Evolutionary conservation across 148 eudicot species (phyloP).

Genomic region (Polygonum maritimum): DNA sequence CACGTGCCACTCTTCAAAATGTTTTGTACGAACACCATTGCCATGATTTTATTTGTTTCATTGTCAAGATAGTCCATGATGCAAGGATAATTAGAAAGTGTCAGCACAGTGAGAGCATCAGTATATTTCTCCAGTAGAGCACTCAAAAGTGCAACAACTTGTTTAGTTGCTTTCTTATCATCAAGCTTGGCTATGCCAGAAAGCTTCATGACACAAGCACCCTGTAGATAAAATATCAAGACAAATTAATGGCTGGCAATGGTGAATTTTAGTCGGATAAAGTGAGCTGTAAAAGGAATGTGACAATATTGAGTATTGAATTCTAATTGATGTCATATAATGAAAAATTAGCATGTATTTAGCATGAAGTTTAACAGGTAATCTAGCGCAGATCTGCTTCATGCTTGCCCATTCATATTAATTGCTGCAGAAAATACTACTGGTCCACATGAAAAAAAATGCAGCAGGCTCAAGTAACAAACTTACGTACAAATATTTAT

Average conservation of each 20-base stretch:
- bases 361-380: not conserved
- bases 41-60: conserved; percentile 91
- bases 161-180: conserved; percentile 88
- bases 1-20: conserved; percentile 66
- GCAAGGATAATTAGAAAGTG: conserved; percentile 93
- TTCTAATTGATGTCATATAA: not conserved
- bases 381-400: not conserved
- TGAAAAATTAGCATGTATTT: not conserved
- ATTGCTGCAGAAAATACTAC: not conserved
- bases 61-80: conserved; percentile 95
- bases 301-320: not conserved
- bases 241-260: not conserved
- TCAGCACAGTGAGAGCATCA: conserved; percentile 81
- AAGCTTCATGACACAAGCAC: conserved; percentile 84
- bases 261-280: not conserved
- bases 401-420: not conserved
- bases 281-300: not conserved
- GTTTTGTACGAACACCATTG: conserved; percentile 88
- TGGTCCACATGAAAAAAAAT: not conserved
- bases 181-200: conserved; percentile 75
- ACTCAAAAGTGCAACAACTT: conserved; percentile 93
- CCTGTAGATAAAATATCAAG: conserved; percentile 36
- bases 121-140: conserved; percentile 95
- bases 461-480: not conserved
- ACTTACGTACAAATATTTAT: not conserved